Conservation (phyloP, 257 asterid genomes). For the Anisodus tanguticus region DNA sequence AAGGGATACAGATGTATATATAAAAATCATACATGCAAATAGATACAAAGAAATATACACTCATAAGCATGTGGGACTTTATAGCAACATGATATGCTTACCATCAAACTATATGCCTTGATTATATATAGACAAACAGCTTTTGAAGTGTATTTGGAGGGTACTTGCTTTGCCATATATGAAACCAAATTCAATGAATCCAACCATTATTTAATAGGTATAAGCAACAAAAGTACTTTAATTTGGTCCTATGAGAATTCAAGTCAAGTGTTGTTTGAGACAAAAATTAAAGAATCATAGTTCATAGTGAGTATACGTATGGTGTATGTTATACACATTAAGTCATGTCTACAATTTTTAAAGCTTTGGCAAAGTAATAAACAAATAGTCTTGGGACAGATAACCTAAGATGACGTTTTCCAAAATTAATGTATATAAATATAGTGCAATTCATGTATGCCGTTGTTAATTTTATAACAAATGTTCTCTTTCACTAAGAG, state of each 20-base stretch:
- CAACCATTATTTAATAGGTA: conserved; percentile 31
- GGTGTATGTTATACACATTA: conserved; percentile 26
- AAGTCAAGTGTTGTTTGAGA: conserved; percentile 42
- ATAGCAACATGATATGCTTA: conserved; percentile 19
- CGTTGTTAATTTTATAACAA: not conserved
- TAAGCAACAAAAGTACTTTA: conserved; percentile 18
- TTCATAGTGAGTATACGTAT: conserved; percentile 18
- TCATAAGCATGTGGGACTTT: conserved; percentile 38
- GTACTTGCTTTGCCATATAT: conserved; percentile 34
- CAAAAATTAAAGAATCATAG: conserved; percentile 24
- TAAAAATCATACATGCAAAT: not conserved
- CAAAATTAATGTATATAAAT: not conserved
- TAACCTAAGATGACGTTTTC: conserved; percentile 51
- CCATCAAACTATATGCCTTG: conserved; percentile 33
- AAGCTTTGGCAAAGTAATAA: conserved; percentile 7
- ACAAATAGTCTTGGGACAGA: conserved; percentile 33
- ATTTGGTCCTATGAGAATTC: conserved; percentile 34
- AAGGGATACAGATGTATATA: not conserved
- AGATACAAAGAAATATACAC: conserved; percentile 15
- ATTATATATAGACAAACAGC: conserved; percentile 39
- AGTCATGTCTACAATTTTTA: conserved; percentile 30
- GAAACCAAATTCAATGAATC: conserved; percentile 40
- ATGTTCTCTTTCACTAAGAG: not conserved
- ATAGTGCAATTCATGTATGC: not conserved
- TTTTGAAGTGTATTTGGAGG: conserved; percentile 40